Evolutionary conservation across 2,329 filamentous ascomycete species (phyloP), one percentile per base, ranked within the genome.

Genomic region (Tolypocladium ophioglossoides): DNA sequence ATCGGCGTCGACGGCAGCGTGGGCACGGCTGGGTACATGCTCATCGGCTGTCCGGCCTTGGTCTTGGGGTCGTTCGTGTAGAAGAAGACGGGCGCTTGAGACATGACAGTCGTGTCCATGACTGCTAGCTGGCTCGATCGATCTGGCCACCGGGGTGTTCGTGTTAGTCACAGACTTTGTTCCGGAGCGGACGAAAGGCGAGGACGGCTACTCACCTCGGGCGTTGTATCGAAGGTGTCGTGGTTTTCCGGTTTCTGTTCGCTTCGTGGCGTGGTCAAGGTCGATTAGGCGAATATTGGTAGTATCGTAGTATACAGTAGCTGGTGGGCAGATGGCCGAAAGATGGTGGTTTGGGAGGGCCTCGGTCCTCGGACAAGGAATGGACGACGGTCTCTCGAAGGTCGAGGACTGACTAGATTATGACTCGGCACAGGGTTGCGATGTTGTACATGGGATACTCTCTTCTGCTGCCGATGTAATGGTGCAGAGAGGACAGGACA

Each of bases 21-120:
- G 46, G 56, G 54, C 55, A 82, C 74, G 53, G 78, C 69, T 55
- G 77, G 78, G 63, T 78, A 82, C 68, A 81, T 74, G 58, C 71
- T 38, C 30, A 54, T 49, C 41, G 52, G 41, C 18, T 55, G 55
- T 27, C 44, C 18, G 11, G 52, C 37, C 51, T 91, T 86, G 58
- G 83, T 77, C 69, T 82, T 84, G 59, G 85, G 79, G 63, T 94
- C 88, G 61, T 87, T 84, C 65, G 83, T 86, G 77, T 92, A 95
- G 78, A 91, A 94, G 80, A 88, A 91, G 78, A 91, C 95, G 56
- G 87, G 77, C 61, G 79, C 70, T 70, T 79, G 82, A 64, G 72
- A 66, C 74, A 80, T 78, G 74, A 79, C 74, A 59, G 70, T 77
- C 64, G 80, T 71, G 66, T 89, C 86, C 86, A 90, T 90, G 75